A percentile compares a stretch with the other conserved stretches of the same genome.
Conservation (phyloP, 2,329 filamentous ascomycete genomes). For the Aspergillus glaucus region DNA sequence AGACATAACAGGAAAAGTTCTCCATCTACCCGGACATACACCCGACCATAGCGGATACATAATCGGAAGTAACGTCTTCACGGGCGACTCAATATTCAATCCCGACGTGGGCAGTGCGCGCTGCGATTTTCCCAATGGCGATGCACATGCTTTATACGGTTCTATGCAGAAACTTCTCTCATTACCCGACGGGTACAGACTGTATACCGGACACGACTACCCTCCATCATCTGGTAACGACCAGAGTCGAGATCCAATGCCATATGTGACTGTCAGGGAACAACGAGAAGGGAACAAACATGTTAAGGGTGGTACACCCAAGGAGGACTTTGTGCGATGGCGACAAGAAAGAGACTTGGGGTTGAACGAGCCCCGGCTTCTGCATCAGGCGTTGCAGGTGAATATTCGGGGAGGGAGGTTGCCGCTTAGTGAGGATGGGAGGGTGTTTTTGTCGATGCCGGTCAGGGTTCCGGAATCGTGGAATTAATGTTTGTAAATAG, state of each 20-base stretch:
- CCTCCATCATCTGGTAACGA: conserved; percentile 18
- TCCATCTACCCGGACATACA: conserved; percentile 57
- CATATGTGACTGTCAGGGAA: conserved; percentile 42
- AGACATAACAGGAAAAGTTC: conserved; percentile 36
- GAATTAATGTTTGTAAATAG: neutral
- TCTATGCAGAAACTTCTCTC: conserved; percentile 40
- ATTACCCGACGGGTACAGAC: conserved; percentile 36
- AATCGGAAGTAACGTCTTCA: conserved; percentile 46
- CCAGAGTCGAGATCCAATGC: conserved; percentile 22
- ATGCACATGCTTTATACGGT: conserved; percentile 35
- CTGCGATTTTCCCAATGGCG: conserved; percentile 50
- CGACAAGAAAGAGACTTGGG: conserved; percentile 40
- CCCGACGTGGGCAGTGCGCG: conserved; percentile 46
- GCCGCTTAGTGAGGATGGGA: conserved; percentile 9
- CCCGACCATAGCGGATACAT: conserved; percentile 56
- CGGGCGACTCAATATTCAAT: conserved; percentile 49
- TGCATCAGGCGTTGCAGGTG: conserved; percentile 49
- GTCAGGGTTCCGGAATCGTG: neutral
- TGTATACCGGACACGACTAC: conserved; percentile 52
- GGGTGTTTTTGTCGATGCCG: neutral
- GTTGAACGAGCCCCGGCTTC: conserved; percentile 41
- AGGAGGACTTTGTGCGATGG: conserved; percentile 43
- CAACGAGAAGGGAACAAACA: conserved; percentile 47
- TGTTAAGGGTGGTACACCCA: conserved; percentile 35
- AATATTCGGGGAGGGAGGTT: conserved; percentile 47